Evolutionary conservation across 129 eudicot genomes (phyloP).

Genomic region (Flaveria trinervia): DNA sequence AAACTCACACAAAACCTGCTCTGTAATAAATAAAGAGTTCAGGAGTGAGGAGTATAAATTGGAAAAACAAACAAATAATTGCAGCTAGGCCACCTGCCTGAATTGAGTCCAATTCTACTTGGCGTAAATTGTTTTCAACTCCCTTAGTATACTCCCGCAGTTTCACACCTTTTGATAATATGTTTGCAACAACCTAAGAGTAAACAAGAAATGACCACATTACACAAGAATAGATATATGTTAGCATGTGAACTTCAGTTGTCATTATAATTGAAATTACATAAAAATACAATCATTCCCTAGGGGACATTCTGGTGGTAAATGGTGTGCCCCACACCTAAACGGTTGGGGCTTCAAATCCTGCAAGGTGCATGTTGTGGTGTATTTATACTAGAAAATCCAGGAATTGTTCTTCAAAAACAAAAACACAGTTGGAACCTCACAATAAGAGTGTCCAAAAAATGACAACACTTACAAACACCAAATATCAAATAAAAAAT

Average conservation of each 20-base stretch:
- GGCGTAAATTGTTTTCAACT: slow-evolving; percentile 91
- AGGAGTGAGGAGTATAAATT: not conserved
- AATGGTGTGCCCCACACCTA: too few species aligned
- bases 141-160: slow-evolving; percentile 92
- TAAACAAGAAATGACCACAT: slow-evolving; percentile 25
- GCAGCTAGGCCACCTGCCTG: slow-evolving; percentile 57
- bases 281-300: not conserved
- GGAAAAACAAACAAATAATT: slow-evolving; percentile 14
- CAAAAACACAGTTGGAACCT: not conserved
- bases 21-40: not conserved
- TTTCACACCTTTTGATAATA: slow-evolving; percentile 86
- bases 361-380: too few species aligned
- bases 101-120: slow-evolving; percentile 87
- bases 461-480: slow-evolving; percentile 11
- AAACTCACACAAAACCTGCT: slow-evolving; percentile 8
- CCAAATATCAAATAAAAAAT: slow-evolving; percentile 9
- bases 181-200: slow-evolving; percentile 80
- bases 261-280: slow-evolving; percentile 5
- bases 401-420: too few species aligned
- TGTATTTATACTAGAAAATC: too few species aligned
- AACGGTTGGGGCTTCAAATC: too few species aligned
- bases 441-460: not conserved
- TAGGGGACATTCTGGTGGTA: too few species aligned
- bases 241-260: slow-evolving; percentile 8
- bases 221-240: slow-evolving; percentile 8